These are phyloP conservation scores for Sporothrix pseudoabietina DNA, from an alignment of 2,329 filamentous ascomycete genomes.

Conservation along the genomic window DNA sequence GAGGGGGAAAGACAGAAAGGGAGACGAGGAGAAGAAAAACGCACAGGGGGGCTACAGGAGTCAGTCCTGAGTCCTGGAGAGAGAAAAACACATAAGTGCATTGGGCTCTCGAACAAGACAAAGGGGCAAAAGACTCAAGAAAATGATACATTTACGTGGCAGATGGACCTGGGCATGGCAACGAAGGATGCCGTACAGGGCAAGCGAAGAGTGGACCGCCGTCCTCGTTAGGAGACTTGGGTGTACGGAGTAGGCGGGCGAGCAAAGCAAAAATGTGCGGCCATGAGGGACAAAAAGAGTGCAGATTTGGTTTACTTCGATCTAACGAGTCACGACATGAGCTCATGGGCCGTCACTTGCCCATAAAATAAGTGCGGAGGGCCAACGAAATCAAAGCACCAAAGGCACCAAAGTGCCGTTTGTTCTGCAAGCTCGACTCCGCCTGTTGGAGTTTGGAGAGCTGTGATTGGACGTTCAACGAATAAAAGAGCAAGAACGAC, in stretches of 20 bases:
- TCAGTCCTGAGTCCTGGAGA: not conserved
- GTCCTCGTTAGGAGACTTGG: not conserved
- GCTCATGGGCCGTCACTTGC: conserved; percentile 19
- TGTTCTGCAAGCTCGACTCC: not conserved
- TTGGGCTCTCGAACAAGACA: not conserved
- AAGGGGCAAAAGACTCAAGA: not conserved
- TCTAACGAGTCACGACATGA: conserved; percentile 13
- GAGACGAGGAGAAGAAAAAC: not conserved
- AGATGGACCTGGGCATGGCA: not conserved
- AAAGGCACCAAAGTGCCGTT: not conserved
- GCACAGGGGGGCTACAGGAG: not conserved
- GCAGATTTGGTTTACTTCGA: not conserved
- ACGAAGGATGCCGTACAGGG: not conserved
- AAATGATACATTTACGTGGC: not conserved
- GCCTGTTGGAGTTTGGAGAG: not conserved
- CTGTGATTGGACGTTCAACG: not conserved
- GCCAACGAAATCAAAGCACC: not conserved
- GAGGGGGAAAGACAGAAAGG: not conserved
- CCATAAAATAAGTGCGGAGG: conserved; percentile 4
- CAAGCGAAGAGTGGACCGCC: not conserved
- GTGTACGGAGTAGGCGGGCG: not conserved
- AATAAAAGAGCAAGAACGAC: not conserved
- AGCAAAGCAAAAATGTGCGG: not conserved
- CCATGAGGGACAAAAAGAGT: not conserved
- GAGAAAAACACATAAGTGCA: conserved; percentile 4